A percentile compares a stretch with the other conserved stretches of the same genome.
These are phyloP conservation scores for Oryza nivara DNA, from an alignment of 176 grass and related monocot genomes.

Conservation along the genomic window DNA sequence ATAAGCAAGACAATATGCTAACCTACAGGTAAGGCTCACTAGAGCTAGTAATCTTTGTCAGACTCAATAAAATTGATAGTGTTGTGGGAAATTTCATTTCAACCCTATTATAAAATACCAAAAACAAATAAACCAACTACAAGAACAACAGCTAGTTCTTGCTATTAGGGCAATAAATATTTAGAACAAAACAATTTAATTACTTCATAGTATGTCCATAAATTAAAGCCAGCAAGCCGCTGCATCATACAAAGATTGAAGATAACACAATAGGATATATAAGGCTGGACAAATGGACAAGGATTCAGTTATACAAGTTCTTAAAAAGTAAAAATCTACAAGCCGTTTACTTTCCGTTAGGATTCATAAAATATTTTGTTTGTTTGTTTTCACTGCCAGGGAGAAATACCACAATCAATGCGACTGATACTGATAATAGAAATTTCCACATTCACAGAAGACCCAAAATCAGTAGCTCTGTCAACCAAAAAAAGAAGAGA, in stretches of 20 bases:
- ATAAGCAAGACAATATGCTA: not conserved
- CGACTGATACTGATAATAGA: constrained; percentile 21
- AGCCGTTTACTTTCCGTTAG: not conserved
- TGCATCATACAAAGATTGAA: not conserved
- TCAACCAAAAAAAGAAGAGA: constrained; percentile 36
- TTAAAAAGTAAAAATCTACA: not conserved
- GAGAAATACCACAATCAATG: constrained; percentile 24
- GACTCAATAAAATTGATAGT: not conserved
- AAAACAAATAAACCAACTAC: not conserved
- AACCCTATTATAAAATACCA: not conserved
- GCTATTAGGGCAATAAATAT: constrained; percentile 1
- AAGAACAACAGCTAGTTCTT: not conserved
- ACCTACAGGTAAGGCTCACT: not conserved
- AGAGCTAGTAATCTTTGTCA: not conserved
- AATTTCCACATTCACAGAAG: constrained; percentile 18
- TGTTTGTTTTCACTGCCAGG: not conserved
- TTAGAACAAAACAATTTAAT: not conserved
- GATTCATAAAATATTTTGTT: constrained; percentile 3
- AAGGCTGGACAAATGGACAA: not conserved
- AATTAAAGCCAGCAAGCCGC: not conserved
- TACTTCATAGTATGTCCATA: not conserved
- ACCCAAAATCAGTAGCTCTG: constrained; percentile 8
- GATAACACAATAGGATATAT: not conserved
- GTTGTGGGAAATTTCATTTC: not conserved
- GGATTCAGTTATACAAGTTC: not conserved